A percentile compares a stretch with the other conserved stretches of the same genome.
Evolutionary conservation across 2,329 filamentous ascomycete species (phyloP).

Genomic region (Stagonosporopsis chrysanthemi): DNA sequence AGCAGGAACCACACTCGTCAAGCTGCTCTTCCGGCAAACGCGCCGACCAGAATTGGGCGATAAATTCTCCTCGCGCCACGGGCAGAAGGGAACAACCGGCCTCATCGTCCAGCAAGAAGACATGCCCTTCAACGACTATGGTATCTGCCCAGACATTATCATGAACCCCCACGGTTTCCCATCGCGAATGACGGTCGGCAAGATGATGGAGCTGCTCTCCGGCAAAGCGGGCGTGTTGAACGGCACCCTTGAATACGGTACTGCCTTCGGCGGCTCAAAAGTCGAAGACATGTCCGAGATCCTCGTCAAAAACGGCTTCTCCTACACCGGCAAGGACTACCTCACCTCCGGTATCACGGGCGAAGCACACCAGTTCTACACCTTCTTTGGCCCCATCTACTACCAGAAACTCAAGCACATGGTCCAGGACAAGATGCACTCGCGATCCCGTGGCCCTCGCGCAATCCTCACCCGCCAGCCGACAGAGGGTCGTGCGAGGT

Average conservation of each 20-base stretch:
- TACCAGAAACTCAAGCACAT: conserved; percentile 99
- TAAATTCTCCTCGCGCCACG: conserved; percentile 98
- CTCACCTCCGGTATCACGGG: conserved; percentile 95
- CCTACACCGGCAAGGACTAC: conserved; percentile 96
- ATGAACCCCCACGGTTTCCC: conserved; percentile 99
- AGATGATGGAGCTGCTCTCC: conserved; percentile 92
- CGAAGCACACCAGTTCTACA: conserved; percentile 91
- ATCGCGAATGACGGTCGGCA: conserved; percentile 98
- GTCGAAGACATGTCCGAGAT: conserved; percentile 89
- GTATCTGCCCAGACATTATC: conserved; percentile 96
- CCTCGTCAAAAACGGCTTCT: conserved; percentile 88
- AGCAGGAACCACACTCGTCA: conserved; percentile 82
- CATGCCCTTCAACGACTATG: conserved; percentile 91
- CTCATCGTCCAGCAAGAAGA: conserved; percentile 97
- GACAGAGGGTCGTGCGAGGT: conserved; percentile 90
- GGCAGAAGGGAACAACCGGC: conserved; percentile 96
- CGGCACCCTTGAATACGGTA: conserved; percentile 89
- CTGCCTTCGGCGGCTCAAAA: conserved; percentile 80
- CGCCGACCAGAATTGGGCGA: conserved; percentile 93
- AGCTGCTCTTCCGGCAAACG: conserved; percentile 95
- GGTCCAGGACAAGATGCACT: conserved; percentile 99
- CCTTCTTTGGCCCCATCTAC: conserved; percentile 98
- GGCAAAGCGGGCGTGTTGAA: conserved; percentile 91
- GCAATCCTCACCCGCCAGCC: conserved; percentile 94
- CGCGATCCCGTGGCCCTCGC: conserved; percentile 84